Evolutionary conservation across 1,139 yeast genomes (phyloP).

Genomic region (Yamadazyma friedrichii): DNA sequence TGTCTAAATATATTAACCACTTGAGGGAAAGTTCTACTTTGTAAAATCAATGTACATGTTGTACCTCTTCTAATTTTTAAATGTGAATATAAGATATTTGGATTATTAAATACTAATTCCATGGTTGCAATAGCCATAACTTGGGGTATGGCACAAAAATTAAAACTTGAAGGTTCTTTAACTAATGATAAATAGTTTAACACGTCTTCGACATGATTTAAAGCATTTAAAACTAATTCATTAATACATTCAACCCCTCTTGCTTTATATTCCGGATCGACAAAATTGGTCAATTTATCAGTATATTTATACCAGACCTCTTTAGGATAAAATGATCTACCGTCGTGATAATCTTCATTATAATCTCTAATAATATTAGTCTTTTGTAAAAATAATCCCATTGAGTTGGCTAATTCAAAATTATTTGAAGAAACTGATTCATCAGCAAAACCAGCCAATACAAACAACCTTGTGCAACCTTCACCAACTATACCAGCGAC

Average conservation of each 20-base stretch:
- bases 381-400: constrained; percentile 95
- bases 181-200: constrained; percentile 74
- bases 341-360: constrained; percentile 88
- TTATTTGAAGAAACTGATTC: constrained; percentile 47
- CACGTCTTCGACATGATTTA: constrained; percentile 76
- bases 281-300: constrained; percentile 58
- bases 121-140: constrained; percentile 97
- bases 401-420: constrained; percentile 66
- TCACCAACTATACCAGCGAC: constrained; percentile 99
- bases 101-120: constrained; percentile 82
- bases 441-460: constrained; percentile 64
- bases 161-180: constrained; percentile 79
- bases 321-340: constrained; percentile 94
- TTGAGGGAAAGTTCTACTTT: constrained; percentile 71
- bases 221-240: constrained; percentile 77
- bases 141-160: constrained; percentile 96
- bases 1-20: constrained; percentile 73
- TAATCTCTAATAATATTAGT: constrained; percentile 95
- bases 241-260: constrained; percentile 72
- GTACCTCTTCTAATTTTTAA: constrained; percentile 94
- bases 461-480: constrained; percentile 82
- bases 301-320: constrained; percentile 90
- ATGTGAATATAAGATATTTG: constrained; percentile 62
- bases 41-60: constrained; percentile 73
- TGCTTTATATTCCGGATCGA: constrained; percentile 35